phyloP scores from a whole-genome alignment of 306 rosid genomes.

The Potentilla sterilis region DNA sequence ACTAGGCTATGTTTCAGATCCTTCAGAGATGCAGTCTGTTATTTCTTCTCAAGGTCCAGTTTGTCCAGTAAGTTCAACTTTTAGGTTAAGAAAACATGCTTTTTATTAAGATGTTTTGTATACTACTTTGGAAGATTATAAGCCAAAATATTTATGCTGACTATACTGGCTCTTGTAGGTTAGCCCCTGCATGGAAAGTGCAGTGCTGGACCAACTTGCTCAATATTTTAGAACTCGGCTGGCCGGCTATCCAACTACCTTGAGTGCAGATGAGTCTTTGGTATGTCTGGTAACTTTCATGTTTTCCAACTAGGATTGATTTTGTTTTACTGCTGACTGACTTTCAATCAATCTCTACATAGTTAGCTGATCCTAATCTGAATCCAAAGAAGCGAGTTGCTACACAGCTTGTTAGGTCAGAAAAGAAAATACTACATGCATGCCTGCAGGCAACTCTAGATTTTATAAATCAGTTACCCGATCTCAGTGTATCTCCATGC shows the following conservation, averaged over 20 bases:
- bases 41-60: conserved; percentile 96
- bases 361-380: conserved; percentile 67
- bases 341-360: conserved; percentile 27
- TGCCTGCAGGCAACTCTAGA: conserved; percentile 66
- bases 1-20: conserved; percentile 92
- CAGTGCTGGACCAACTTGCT: conserved; percentile 83
- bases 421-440: conserved; percentile 88
- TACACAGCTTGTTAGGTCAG: conserved; percentile 68
- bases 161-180: conserved; percentile 43
- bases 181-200: conserved; percentile 95
- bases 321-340: neutral
- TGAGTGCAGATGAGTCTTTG: conserved; percentile 82
- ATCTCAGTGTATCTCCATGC: conserved; percentile 73
- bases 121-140: conserved; percentile 1
- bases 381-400: conserved; percentile 87
- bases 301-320: neutral
- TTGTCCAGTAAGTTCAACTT: conserved; percentile 73
- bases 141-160: neutral
- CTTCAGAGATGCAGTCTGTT: conserved; percentile 91
- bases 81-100: neutral
- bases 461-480: conserved; percentile 73
- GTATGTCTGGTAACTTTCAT: conserved; percentile 45
- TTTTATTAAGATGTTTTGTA: neutral
- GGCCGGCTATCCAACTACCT: conserved; percentile 82
- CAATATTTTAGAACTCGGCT: conserved; percentile 73